Conservation (phyloP, 257 asterid genomes). For the Plantago major region DNA sequence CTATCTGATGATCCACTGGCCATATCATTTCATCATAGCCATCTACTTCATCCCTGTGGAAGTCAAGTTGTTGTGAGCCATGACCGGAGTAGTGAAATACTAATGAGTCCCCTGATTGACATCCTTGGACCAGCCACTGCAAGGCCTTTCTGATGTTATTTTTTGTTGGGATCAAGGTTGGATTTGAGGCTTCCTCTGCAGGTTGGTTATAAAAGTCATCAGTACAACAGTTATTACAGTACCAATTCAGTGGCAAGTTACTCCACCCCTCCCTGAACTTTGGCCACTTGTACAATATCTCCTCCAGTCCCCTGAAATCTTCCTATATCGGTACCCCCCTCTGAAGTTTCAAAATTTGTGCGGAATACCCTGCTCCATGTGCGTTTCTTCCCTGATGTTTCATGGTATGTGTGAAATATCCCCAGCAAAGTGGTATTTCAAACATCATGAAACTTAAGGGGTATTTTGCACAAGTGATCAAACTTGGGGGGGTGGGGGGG, state of each 20-base stretch:
- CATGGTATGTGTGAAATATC: no score
- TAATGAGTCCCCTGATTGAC: conserved; percentile 57
- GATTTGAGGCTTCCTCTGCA: conserved; percentile 47
- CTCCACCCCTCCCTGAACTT: not conserved
- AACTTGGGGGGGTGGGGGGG: no score
- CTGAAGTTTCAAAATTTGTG: no score
- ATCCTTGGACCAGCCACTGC: conserved; percentile 55
- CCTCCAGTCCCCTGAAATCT: no score
- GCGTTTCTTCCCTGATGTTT: no score
- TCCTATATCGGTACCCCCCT: no score
- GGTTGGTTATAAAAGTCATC: conserved; percentile 14
- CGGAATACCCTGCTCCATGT: no score
- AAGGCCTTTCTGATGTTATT: conserved; percentile 48
- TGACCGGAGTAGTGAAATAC: conserved; percentile 62
- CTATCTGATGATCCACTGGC: conserved; percentile 47
- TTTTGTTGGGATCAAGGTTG: conserved; percentile 44
- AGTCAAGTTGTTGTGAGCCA: conserved; percentile 40
- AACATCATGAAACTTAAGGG: no score
- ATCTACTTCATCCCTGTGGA: conserved; percentile 44
- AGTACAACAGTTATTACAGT: conserved; percentile 6
- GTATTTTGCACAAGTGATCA: no score
- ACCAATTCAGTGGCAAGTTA: no score
- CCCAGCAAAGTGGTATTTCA: no score
- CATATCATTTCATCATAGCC: conserved; percentile 53
- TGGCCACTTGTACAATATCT: no score